Conservation (phyloP, 1,284 basidiomycete genomes). For the Naganishia cerealis region DNA sequence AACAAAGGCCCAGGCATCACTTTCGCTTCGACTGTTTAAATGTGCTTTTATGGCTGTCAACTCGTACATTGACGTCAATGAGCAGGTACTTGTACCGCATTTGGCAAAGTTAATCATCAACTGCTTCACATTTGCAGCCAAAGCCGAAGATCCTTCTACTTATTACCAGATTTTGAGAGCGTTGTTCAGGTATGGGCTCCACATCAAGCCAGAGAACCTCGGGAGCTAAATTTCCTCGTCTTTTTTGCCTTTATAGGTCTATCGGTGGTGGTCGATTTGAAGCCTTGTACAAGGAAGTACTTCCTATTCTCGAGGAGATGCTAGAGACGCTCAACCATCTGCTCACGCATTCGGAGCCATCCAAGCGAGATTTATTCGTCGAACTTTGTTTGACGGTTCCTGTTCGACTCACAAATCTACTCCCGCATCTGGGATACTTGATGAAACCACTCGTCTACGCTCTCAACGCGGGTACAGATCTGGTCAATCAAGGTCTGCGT, state of each 20-base stretch:
- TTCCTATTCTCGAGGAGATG: conserved; percentile 94
- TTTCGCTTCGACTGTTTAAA: conserved; percentile 89
- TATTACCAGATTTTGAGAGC: conserved; percentile 94
- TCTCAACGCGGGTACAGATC: conserved; percentile 79
- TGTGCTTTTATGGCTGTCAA: conserved; percentile 92
- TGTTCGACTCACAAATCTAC: conserved; percentile 87
- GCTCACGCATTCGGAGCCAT: conserved; percentile 70
- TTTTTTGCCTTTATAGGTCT: conserved; percentile 55
- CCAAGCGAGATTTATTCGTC: conserved; percentile 84
- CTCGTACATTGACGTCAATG: conserved; percentile 74
- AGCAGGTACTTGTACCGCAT: conserved; percentile 87
- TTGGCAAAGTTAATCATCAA: conserved; percentile 94
- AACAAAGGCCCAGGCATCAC: conserved; percentile 72
- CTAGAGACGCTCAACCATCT: conserved; percentile 91
- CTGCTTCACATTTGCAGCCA: conserved; percentile 89
- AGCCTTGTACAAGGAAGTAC: conserved; percentile 90
- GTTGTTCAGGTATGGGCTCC: conserved; percentile 68
- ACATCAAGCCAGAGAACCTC: not conserved
- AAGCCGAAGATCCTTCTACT: conserved; percentile 83
- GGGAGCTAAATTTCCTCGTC: not conserved
- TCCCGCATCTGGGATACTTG: conserved; percentile 91
- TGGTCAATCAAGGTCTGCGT: conserved; percentile 91
- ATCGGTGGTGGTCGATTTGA: conserved; percentile 98
- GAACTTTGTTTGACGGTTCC: conserved; percentile 97
- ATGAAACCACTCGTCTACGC: conserved; percentile 96